Evolutionary conservation across 192 early-diverging fungal species (phyloP).

Genomic region (Gamsiella multidivaricata): DNA sequence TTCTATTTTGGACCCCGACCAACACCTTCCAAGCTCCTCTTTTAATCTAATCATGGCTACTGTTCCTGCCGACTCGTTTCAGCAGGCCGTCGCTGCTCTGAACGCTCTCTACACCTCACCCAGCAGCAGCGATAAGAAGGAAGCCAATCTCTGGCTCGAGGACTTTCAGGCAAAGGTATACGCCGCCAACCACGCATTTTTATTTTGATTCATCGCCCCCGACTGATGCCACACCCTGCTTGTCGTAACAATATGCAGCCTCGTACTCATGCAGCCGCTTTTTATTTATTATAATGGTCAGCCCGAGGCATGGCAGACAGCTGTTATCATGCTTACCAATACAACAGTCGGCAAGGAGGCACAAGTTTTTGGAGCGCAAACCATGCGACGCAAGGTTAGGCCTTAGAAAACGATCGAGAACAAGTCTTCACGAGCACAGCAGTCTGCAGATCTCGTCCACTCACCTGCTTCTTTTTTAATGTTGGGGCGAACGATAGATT

Average conservation of each 20-base stretch:
- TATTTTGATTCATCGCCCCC: no score
- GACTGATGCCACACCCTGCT: no score
- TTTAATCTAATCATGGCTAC: slow-evolving; percentile 24
- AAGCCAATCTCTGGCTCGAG: slow-evolving; percentile 85
- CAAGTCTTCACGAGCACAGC: no score
- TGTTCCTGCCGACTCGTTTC: slow-evolving; percentile 17
- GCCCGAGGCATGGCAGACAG: slow-evolving; percentile 87
- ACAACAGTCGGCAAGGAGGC: slow-evolving; percentile 65
- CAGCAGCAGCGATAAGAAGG: slow-evolving; percentile 54
- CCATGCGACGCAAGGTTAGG: slow-evolving; percentile 85
- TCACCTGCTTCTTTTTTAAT: no score
- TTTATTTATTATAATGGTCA: slow-evolving; percentile 51
- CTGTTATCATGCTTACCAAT: slow-evolving; percentile 76
- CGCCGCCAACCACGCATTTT: neutral
- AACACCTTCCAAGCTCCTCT: neutral
- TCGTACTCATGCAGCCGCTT: no score
- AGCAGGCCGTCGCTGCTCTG: slow-evolving; percentile 57
- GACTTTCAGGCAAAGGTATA: slow-evolving; percentile 88
- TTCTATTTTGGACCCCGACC: no score
- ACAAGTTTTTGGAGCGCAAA: slow-evolving; percentile 93
- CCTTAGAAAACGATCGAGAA: no score
- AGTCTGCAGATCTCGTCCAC: no score
- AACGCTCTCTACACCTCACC: slow-evolving; percentile 59
- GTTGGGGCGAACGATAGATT: slow-evolving; percentile 63
- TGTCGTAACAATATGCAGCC: no score